These are phyloP conservation scores for Penicillium rolfsii DNA, from an alignment of 2,329 filamentous ascomycete species.

Conservation along the genomic window DNA sequence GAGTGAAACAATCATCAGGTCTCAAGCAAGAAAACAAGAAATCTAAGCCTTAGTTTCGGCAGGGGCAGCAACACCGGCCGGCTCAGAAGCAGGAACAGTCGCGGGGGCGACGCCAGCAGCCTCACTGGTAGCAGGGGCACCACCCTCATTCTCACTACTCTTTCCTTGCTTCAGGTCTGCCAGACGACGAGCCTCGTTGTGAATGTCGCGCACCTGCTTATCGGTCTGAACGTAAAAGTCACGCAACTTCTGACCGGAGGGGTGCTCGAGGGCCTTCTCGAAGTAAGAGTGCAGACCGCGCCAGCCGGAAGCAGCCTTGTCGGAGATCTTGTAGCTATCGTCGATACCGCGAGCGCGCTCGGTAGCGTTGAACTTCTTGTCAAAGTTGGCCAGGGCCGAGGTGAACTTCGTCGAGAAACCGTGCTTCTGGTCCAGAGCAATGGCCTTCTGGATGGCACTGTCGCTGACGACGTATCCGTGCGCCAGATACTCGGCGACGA, in stretches of 20 bases:
- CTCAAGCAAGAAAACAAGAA: background rate
- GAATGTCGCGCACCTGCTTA: constrained; percentile 92
- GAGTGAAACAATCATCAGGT: constrained; percentile 10
- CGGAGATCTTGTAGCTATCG: constrained; percentile 77
- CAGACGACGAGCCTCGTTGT: constrained; percentile 83
- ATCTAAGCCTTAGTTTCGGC: constrained; percentile 36
- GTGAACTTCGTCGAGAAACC: constrained; percentile 82
- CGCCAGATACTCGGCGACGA: constrained; percentile 93
- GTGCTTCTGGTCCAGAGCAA: constrained; percentile 87
- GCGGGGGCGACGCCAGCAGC: constrained; percentile 25
- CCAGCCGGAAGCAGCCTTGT: constrained; percentile 69
- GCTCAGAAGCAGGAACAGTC: constrained; percentile 27
- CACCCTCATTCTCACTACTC: constrained; percentile 40
- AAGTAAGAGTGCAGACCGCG: constrained; percentile 83
- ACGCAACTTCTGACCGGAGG: constrained; percentile 84
- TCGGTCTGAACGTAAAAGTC: constrained; percentile 83
- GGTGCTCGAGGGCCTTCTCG: constrained; percentile 85
- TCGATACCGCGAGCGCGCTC: constrained; percentile 86
- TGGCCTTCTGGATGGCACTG: constrained; percentile 76
- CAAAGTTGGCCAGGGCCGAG: constrained; percentile 72
- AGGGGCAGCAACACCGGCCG: constrained; percentile 30
- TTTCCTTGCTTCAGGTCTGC: constrained; percentile 78
- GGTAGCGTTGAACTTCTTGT: constrained; percentile 82
- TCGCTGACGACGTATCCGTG: constrained; percentile 87
- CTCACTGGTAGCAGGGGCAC: constrained; percentile 20